A percentile compares a stretch with the other conserved stretches of the same genome.
Conservation (phyloP, 208 protist species). For the Acanthamoeba polyphaga region DNA sequence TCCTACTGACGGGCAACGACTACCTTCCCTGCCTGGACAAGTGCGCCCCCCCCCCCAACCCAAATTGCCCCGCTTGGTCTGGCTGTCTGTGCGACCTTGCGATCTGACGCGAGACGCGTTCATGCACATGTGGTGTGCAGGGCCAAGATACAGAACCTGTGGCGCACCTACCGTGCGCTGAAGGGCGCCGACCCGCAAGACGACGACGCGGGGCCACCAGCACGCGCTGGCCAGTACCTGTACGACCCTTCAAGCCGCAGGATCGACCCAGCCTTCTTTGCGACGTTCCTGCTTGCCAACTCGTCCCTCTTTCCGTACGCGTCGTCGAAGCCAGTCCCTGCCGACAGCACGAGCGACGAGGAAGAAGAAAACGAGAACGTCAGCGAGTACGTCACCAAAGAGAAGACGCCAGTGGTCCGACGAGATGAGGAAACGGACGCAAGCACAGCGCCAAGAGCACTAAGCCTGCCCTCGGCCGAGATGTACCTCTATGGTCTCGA, state of each 20-base stretch:
- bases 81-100: neutral
- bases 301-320: slow-evolving; percentile 7
- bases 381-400: neutral
- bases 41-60: neutral
- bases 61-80: too few species aligned
- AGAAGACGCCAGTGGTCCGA: neutral
- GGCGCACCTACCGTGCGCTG: slow-evolving; percentile 17
- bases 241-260: neutral
- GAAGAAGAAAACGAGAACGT: neutral
- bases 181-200: neutral
- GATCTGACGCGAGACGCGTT: neutral
- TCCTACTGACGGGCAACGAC: slow-evolving; percentile 51
- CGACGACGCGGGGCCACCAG: neutral
- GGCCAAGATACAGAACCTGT: slow-evolving; percentile 40
- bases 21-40: slow-evolving; percentile 33
- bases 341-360: neutral
- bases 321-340: neutral
- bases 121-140: neutral
- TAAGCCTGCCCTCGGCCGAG: neutral
- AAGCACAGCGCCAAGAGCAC: neutral
- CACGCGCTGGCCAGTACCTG: neutral
- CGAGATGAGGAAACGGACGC: neutral
- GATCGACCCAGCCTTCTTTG: neutral
- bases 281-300: slow-evolving; percentile 30
- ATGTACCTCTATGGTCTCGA: neutral